Conservation (phyloP, 148 eudicot genomes). For the Beta vulgaris region DNA sequence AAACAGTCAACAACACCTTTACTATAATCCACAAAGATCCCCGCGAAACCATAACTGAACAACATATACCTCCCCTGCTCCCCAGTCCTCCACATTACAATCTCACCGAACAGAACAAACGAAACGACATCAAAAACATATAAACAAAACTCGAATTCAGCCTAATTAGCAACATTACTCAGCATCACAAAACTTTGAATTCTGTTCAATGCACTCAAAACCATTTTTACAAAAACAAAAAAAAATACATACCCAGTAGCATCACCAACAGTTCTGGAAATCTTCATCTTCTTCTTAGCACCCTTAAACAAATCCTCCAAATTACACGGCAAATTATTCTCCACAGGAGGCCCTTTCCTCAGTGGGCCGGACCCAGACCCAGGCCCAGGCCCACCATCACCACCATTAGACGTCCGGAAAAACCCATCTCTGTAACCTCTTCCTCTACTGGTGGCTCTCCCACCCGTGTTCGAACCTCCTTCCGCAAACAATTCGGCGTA, state of each 20-base stretch:
- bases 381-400: conserved; percentile 10
- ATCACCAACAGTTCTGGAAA: conserved; percentile 63
- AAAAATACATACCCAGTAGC: conserved; percentile 47
- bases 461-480: conserved; percentile 22
- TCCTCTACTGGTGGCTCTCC: conserved; percentile 27
- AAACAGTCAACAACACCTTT: background rate
- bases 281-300: conserved; percentile 89
- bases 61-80: background rate
- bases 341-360: conserved; percentile 71
- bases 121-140: background rate
- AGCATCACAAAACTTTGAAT: no score
- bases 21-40: background rate
- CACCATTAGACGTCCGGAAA: conserved; percentile 39
- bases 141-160: no score
- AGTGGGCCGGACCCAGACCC: no score
- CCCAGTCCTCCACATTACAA: background rate
- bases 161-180: no score
- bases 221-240: background rate
- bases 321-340: conserved; percentile 70
- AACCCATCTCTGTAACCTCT: conserved; percentile 36
- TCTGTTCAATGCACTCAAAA: no score
- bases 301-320: conserved; percentile 82
- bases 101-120: background rate
- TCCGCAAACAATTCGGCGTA: conserved; percentile 74
- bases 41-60: background rate